Conservation (phyloP, 2,329 filamentous ascomycete genomes). For the Dendryphion nanum region DNA sequence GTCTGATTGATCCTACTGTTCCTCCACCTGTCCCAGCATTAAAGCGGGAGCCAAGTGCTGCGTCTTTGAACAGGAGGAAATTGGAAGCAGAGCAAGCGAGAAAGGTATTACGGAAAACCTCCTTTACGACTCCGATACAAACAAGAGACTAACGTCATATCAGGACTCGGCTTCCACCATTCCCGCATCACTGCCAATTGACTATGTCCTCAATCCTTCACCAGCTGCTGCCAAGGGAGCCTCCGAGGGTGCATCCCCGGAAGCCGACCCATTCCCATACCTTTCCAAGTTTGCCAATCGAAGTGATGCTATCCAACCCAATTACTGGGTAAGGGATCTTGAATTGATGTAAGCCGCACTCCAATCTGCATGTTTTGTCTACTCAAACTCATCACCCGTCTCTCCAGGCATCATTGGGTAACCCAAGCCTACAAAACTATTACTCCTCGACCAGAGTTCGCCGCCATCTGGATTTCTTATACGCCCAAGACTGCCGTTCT, state of each 20-base stretch:
- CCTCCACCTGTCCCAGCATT: slow-evolving; percentile 10
- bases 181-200: slow-evolving; percentile 14
- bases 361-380: background rate
- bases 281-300: slow-evolving; percentile 30
- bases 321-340: slow-evolving; percentile 33
- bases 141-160: background rate
- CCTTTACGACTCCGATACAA: background rate
- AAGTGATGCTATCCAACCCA: slow-evolving; percentile 15
- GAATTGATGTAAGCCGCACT: slow-evolving; percentile 30
- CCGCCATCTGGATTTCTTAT: slow-evolving; percentile 31
- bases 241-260: slow-evolving; percentile 24
- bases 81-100: background rate
- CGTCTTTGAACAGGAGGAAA: background rate
- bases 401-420: slow-evolving; percentile 33
- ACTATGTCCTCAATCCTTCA: slow-evolving; percentile 21
- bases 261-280: slow-evolving; percentile 31
- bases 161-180: background rate
- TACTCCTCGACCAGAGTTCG: slow-evolving; percentile 23
- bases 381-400: slow-evolving; percentile 4
- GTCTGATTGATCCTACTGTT: slow-evolving; percentile 27
- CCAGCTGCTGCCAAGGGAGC: slow-evolving; percentile 7
- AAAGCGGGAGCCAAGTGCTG: slow-evolving; percentile 1
- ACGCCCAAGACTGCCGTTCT: slow-evolving; percentile 35
- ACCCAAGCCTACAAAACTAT: slow-evolving; percentile 23
- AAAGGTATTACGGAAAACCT: slow-evolving; percentile 2